Conservation (phyloP, 1,284 basidiomycete genomes). For the Tilletia horrida region DNA sequence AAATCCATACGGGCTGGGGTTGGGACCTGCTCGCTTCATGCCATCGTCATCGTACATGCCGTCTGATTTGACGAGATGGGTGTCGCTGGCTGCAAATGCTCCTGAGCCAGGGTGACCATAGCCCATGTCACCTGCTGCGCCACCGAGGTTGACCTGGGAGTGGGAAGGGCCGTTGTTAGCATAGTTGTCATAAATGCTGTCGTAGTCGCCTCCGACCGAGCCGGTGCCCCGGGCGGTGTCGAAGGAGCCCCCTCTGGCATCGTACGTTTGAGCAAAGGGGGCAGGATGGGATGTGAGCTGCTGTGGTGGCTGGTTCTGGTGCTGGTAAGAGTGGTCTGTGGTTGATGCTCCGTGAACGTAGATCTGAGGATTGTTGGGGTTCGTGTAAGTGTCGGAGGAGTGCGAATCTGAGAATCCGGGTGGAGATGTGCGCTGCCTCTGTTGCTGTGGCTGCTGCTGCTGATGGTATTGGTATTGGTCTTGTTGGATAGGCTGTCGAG, state of each 20-base stretch:
- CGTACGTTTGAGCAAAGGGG: not conserved
- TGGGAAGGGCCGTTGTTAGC: not conserved
- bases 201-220: conserved; percentile 10
- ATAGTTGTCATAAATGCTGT: conserved; percentile 10
- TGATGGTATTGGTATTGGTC: not conserved
- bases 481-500: no score
- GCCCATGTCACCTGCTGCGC: not conserved
- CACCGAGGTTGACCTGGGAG: not conserved
- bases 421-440: not conserved
- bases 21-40: not conserved
- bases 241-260: not conserved
- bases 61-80: conserved; percentile 7
- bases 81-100: conserved; percentile 1
- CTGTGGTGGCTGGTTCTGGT: not conserved
- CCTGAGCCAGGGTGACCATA: not conserved
- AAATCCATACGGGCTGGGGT: not conserved
- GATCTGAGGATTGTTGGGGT: conserved; percentile 13
- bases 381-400: conserved; percentile 14
- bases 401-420: conserved; percentile 14
- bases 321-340: not conserved
- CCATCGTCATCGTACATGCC: conserved; percentile 9
- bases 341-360: not conserved
- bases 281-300: not conserved
- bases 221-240: not conserved
- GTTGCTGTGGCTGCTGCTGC: not conserved